Percentiles rank a stretch among this genome's conserved stretches.
Evolutionary conservation across 768 basidiomycete genomes (phyloP).

Genomic region (Panaeolus cyanescens): DNA sequence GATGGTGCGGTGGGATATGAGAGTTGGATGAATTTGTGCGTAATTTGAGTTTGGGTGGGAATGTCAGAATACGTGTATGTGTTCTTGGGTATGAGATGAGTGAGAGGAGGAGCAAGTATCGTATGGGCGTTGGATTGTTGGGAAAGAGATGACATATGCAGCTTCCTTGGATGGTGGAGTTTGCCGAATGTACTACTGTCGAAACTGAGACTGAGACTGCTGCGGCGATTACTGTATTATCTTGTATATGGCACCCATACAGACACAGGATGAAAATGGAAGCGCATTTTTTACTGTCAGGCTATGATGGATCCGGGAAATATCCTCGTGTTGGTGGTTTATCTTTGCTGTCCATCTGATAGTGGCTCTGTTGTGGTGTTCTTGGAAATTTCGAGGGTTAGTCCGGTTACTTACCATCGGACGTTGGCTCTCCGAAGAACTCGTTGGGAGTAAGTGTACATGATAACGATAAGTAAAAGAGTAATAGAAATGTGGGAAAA

Average conservation of each 20-base stretch:
- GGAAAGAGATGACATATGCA: background rate
- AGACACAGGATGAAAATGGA: background rate
- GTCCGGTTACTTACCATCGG: conserved; percentile 1
- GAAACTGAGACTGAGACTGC: background rate
- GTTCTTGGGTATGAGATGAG: too few relatives aligned
- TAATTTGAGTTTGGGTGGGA: background rate
- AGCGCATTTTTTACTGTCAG: background rate
- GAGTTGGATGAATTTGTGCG: background rate
- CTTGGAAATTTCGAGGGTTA: conserved; percentile 1
- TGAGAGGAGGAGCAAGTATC: too few relatives aligned
- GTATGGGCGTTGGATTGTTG: background rate
- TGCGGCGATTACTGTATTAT: background rate
- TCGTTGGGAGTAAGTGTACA: background rate
- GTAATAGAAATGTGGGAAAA: background rate
- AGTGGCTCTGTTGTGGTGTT: background rate
- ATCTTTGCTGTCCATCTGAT: background rate
- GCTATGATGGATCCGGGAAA: background rate
- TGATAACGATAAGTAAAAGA: background rate
- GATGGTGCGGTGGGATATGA: background rate
- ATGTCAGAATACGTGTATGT: background rate
- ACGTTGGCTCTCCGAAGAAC: background rate
- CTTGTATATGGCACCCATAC: background rate
- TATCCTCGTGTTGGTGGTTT: background rate
- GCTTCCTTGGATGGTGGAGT: background rate
- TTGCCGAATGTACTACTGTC: background rate